A percentile compares a stretch with the other conserved stretches of the same genome.
Evolutionary conservation across 768 basidiomycete species (phyloP).

Genomic region (Boletus subparvulus): DNA sequence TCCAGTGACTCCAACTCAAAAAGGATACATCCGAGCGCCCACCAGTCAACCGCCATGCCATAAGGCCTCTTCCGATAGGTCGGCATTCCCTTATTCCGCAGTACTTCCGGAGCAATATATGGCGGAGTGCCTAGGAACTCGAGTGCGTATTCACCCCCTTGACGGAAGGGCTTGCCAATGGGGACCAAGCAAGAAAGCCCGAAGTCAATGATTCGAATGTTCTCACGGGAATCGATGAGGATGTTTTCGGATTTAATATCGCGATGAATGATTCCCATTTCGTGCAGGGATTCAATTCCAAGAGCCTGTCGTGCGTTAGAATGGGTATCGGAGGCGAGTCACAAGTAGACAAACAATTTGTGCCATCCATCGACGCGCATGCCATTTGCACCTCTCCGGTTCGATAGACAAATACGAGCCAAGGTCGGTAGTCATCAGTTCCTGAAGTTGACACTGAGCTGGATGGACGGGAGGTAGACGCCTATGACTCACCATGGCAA

Average conservation of each 20-base stretch:
- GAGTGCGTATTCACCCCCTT: constrained; percentile 14
- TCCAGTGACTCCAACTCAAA: constrained; percentile 37
- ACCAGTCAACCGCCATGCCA: constrained; percentile 40
- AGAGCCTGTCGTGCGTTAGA: constrained; percentile 32
- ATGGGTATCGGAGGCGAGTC: background rate
- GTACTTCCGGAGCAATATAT: constrained; percentile 44
- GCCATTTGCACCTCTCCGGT: constrained; percentile 21
- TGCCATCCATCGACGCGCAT: constrained; percentile 40
- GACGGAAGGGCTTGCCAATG: constrained; percentile 10
- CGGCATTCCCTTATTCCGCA: constrained; percentile 25
- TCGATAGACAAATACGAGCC: constrained; percentile 27
- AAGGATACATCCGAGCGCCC: constrained; percentile 42
- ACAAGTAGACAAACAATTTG: constrained; percentile 34
- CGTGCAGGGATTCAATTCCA: constrained; percentile 48
- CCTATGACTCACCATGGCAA: constrained; percentile 39
- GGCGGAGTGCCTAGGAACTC: constrained; percentile 36
- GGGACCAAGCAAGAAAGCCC: constrained; percentile 33
- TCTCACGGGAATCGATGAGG: constrained; percentile 46
- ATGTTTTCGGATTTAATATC: constrained; percentile 73
- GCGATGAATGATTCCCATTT: constrained; percentile 63
- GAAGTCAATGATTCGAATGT: constrained; percentile 44
- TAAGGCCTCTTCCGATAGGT: constrained; percentile 20
- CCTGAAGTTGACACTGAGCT: constrained; percentile 26
- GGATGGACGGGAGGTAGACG: background rate
- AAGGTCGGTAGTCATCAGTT: constrained; percentile 41